Evolutionary conservation across 1,284 basidiomycete species (phyloP), one percentile per base, ranked within the genome.

Genomic region (Ustilago tritici): DNA sequence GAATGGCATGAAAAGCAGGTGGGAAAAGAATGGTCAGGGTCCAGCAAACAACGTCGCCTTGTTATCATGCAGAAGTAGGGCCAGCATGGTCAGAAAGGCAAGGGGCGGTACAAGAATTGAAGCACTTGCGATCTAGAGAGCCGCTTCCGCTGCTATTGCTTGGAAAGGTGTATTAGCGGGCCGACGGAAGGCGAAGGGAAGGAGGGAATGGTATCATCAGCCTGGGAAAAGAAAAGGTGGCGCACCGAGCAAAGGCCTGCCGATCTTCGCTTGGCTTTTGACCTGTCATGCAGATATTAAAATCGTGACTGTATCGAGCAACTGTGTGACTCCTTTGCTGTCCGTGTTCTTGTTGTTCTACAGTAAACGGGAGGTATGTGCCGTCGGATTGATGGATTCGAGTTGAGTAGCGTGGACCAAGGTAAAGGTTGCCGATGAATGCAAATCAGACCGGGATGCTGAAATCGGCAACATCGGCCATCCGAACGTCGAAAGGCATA

Each of bases 201-300:
- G 23, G 23, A 28, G 40, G 23, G 38, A 12, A 8, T 28, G 15
- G 17, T 32, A 19, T n/a, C 9, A 12, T 7, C 19, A 19, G 32
- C 34, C 35, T 38, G 19, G 23, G 35, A 14, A 17, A 11, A 43
- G 43, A 15, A 35, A 36, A 23, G 43, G 47, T 32, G 43, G 31
- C 47, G 49, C 23, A 28, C 49, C 40, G 60, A 58, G 55, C 59
- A 53, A 54, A 61, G 35, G 31, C 55, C 65, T 61, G 59, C 65
- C 60, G 55, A 67, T 54, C 17, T 56, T 67, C 56, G 65, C 40
- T 61, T 61, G 31, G 49, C 7, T 46, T 50, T 50, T 50, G 49
- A 50, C 49, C 28, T 50, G 49, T 32, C 31, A 50, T 50, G 49
- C 49, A 46, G 10, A 46, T 19, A 19, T 10, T n/a, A 7, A 19